Evolutionary conservation across 345 rosid genomes (phyloP).

Genomic region (Ailanthus altissimus): DNA sequence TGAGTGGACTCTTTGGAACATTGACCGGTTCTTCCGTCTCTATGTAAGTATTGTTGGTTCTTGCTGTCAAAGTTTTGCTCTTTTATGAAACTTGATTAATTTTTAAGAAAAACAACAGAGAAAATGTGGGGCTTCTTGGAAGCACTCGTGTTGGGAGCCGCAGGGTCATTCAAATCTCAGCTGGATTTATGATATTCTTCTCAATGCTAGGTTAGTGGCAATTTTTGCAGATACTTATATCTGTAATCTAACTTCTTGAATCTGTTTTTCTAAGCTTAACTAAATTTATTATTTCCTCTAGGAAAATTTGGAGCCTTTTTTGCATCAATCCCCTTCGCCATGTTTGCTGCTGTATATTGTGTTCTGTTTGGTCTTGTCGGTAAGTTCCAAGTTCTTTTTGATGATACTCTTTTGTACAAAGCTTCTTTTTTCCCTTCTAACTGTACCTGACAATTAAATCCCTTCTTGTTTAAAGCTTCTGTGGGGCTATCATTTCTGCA

Average conservation of each 20-base stretch:
- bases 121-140: constrained; percentile 92
- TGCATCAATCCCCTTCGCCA: constrained; percentile 95
- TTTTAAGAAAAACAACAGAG: constrained; percentile 49
- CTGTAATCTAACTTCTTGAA: background rate
- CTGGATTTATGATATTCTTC: constrained; percentile 99
- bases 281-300: constrained; percentile 27
- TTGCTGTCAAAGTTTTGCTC: constrained; percentile 11
- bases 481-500: constrained; percentile 94
- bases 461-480: constrained; percentile 56
- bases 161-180: constrained; percentile 90
- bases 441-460: background rate
- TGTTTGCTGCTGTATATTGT: constrained; percentile 89
- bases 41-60: constrained; percentile 52
- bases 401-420: background rate
- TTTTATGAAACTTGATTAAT: constrained; percentile 18
- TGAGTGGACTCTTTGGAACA: constrained; percentile 86
- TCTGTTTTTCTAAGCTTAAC: background rate
- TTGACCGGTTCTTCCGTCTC: constrained; percentile 81
- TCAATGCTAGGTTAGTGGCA: constrained; percentile 69
- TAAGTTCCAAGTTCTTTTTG: constrained; percentile 27
- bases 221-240: background rate
- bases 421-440: background rate
- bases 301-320: constrained; percentile 97
- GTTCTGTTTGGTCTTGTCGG: constrained; percentile 94
- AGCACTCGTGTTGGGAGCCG: constrained; percentile 98